Base-by-base conservation (phyloP, 768 basidiomycete genomes). In the Lactarius sp. region DNA sequence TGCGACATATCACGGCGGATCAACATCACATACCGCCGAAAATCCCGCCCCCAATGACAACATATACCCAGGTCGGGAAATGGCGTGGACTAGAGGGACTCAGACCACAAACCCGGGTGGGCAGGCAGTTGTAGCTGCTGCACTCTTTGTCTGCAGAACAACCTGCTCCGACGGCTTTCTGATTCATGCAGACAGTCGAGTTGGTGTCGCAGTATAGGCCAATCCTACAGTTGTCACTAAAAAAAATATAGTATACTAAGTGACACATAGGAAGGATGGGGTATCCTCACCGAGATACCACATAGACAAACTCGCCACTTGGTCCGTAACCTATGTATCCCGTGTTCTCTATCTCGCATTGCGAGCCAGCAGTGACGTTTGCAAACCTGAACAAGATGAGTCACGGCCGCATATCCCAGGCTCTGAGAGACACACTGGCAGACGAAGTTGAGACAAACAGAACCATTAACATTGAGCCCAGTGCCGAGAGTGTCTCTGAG, bases 141-240 rank as follows among this genome's bases (percentile, higher is more conserved):
- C 93, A 84, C 80, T 84, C 83, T 69, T 86, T 86, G 73, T 85
- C 82, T 6, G 79, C 83, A 18, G 73, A 70, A 72, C 93, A 96
- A 2, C 80, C 61, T 31, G 72, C 83, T 7, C 85, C 87, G 2
- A 88, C 36, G 10, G 68, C 70, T 73, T 87, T 89, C 63, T 78
- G 77, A 58, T 79, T 75, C 70, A 85, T 75, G 73, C 93, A 94
- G 13, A 81, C 74, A 52, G 77, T 74, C 18, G 79, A 66, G 4
- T 77, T 70, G 10, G 86, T 78, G 70, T 94, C 92, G 69, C 93
- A 94, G 70, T 92, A 94, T 0, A 85, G 72, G 8, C 88, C 89
- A 18, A 83, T 72, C 18, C 74, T 78, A 70, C 93, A 96, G 73
- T 94, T 89, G 41, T 82, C 86, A 44, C 88, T 88, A 68, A 41